Conservation (phyloP, 2,329 filamentous ascomycete species). For the Alternaria incomplexa region DNA sequence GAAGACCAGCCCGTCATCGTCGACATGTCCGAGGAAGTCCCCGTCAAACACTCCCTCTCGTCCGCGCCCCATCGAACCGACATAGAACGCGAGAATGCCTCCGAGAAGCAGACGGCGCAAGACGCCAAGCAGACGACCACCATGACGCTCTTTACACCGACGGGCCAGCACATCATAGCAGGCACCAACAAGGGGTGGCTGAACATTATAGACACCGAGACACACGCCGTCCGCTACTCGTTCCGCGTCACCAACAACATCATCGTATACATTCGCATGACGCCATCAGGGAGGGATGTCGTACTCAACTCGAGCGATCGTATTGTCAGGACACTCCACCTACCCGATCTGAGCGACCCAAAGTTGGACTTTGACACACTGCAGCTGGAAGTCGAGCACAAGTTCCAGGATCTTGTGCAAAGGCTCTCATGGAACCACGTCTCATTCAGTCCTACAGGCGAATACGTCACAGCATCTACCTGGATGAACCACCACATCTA, state of each 20-base stretch:
- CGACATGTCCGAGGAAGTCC: conserved; percentile 72
- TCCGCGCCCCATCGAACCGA: conserved; percentile 80
- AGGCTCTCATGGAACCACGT: conserved; percentile 96
- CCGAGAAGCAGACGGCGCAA: conserved; percentile 86
- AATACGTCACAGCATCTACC: conserved; percentile 95
- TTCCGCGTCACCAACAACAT: conserved; percentile 86
- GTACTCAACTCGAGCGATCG: conserved; percentile 94
- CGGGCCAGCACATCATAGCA: conserved; percentile 86
- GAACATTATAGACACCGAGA: conserved; percentile 88
- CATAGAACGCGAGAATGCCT: conserved; percentile 72
- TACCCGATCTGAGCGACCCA: conserved; percentile 71
- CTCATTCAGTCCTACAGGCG: conserved; percentile 89
- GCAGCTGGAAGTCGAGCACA: conserved; percentile 91
- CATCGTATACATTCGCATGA: conserved; percentile 85
- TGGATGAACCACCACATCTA: conserved; percentile 99
- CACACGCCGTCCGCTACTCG: conserved; percentile 84
- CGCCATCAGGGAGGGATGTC: conserved; percentile 81
- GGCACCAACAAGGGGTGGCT: conserved; percentile 96
- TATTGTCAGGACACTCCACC: conserved; percentile 88
- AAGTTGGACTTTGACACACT: conserved; percentile 84
- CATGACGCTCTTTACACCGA: conserved; percentile 83
- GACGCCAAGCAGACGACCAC: conserved; percentile 96
- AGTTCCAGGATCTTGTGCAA: conserved; percentile 98
- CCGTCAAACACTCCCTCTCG: conserved; percentile 78
- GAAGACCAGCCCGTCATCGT: conserved; percentile 92